Evolutionary conservation across 257 asterid genomes (phyloP).

Genomic region (Parsonsia alboflavescens): DNA sequence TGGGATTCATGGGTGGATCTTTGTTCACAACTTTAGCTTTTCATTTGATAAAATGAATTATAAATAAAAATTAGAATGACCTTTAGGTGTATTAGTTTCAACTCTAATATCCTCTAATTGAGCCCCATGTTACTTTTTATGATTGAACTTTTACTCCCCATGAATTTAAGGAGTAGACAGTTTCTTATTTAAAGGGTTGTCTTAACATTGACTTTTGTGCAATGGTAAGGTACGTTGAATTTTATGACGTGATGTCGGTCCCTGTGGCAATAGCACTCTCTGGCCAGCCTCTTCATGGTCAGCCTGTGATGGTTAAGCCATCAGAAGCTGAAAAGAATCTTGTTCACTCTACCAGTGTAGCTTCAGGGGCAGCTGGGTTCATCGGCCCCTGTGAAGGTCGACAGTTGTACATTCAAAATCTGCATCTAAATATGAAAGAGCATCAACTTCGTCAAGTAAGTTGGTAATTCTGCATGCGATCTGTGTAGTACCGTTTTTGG

Average conservation of each 20-base stretch:
- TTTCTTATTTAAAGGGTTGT: too few species aligned
- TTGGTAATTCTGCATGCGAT: neutral
- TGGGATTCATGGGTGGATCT: neutral
- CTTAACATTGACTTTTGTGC: neutral
- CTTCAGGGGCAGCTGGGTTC: conserved; percentile 40
- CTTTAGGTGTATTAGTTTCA: neutral
- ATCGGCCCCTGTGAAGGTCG: conserved; percentile 48
- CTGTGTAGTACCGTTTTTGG: neutral
- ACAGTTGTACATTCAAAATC: conserved; percentile 62
- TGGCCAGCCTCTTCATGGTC: conserved; percentile 69
- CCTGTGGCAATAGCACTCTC: conserved; percentile 79
- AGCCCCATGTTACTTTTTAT: neutral
- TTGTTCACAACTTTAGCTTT: neutral
- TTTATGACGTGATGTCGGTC: conserved; percentile 60
- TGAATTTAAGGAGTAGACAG: neutral
- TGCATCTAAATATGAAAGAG: conserved; percentile 56
- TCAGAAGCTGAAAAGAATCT: conserved; percentile 85
- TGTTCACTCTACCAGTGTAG: conserved; percentile 51
- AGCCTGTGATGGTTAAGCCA: conserved; percentile 69
- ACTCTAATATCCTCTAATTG: neutral
- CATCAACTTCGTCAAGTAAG: conserved; percentile 70
- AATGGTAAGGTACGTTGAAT: conserved; percentile 45
- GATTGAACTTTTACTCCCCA: neutral
- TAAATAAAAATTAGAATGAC: neutral
- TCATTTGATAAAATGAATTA: neutral